Conservation (phyloP, 768 basidiomycete species). For the Heimioporus sp. region DNA sequence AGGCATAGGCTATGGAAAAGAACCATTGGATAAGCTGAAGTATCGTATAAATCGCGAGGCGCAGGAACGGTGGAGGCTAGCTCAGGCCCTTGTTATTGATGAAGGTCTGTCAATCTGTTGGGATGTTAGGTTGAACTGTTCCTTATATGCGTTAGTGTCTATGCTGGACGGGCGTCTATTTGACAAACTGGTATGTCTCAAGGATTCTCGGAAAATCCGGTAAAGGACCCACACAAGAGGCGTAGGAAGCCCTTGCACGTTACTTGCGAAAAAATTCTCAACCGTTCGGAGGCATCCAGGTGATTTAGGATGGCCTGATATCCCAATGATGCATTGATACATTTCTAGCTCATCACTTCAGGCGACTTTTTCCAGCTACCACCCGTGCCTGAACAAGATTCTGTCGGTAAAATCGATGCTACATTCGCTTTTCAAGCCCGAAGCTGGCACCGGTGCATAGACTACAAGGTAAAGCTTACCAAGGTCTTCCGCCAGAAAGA, state of each 20-base stretch:
- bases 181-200: slow-evolving; percentile 59
- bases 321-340: slow-evolving; percentile 4
- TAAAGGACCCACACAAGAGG: not conserved
- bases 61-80: slow-evolving; percentile 48
- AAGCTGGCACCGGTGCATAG: slow-evolving; percentile 57
- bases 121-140: not conserved
- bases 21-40: slow-evolving; percentile 41
- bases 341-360: slow-evolving; percentile 59
- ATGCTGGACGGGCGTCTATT: slow-evolving; percentile 73
- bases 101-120: slow-evolving; percentile 50
- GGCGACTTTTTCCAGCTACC: slow-evolving; percentile 85
- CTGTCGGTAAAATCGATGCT: slow-evolving; percentile 49
- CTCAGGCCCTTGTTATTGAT: slow-evolving; percentile 63
- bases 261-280: slow-evolving; percentile 37
- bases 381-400: slow-evolving; percentile 55
- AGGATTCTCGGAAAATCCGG: slow-evolving; percentile 30
- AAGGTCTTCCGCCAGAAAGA: slow-evolving; percentile 77
- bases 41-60: slow-evolving; percentile 28
- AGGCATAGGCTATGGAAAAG: slow-evolving; percentile 61
- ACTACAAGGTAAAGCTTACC: slow-evolving; percentile 43
- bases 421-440: slow-evolving; percentile 66
- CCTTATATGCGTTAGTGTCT: slow-evolving; percentile 45
- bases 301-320: slow-evolving; percentile 11
- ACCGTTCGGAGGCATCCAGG: slow-evolving; percentile 74
- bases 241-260: slow-evolving; percentile 38